Conservation (phyloP, 1,284 basidiomycete genomes). For the Mycena sp. region DNA sequence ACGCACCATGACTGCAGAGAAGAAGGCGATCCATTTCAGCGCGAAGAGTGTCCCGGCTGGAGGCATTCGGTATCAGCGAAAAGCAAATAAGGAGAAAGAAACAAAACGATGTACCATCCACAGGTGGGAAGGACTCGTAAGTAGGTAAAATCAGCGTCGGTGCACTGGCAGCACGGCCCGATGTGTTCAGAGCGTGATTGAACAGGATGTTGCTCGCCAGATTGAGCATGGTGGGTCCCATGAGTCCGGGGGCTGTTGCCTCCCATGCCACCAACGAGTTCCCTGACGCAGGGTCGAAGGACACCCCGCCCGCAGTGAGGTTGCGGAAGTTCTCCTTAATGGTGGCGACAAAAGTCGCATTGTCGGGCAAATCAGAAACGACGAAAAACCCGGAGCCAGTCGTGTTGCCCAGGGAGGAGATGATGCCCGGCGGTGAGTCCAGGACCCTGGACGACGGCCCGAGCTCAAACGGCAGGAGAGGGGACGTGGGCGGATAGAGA, state of each 20-base stretch:
- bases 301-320: constrained; percentile 68
- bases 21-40: constrained; percentile 75
- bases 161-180: constrained; percentile 44
- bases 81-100: not conserved
- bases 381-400: constrained; percentile 19
- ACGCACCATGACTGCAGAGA: constrained; percentile 71
- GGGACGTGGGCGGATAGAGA: constrained; percentile 44
- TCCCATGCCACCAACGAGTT: constrained; percentile 71
- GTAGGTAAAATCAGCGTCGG: constrained; percentile 63
- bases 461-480: constrained; percentile 14
- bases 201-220: constrained; percentile 73
- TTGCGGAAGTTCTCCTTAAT: constrained; percentile 59
- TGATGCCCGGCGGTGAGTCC: constrained; percentile 15
- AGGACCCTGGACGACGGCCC: constrained; percentile 10
- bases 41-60: constrained; percentile 61
- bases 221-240: constrained; percentile 70
- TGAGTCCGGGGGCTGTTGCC: constrained; percentile 59
- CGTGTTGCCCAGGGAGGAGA: constrained; percentile 23
- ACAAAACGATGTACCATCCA: constrained; percentile 38
- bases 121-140: constrained; percentile 64
- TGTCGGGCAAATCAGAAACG: constrained; percentile 51
- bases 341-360: constrained; percentile 62
- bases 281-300: constrained; percentile 57
- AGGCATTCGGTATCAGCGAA: not conserved
- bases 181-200: constrained; percentile 63